Evolutionary conservation across 192 early-diverging fungal species (phyloP), one percentile per base, ranked within the genome.

Genomic region (Coemansia sp.): DNA sequence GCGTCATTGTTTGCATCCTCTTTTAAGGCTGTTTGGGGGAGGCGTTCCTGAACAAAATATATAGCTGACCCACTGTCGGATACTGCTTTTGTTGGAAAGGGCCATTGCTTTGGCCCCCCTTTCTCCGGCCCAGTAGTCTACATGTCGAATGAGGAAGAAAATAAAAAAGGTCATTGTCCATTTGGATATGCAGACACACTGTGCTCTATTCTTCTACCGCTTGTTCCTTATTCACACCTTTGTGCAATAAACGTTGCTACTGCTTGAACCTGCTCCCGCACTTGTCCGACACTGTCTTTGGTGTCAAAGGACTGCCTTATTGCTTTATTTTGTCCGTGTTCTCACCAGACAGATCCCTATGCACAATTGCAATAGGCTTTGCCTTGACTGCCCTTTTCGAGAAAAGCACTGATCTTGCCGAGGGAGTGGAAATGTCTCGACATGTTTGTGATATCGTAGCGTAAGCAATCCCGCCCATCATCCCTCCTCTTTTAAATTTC

Each of bases 71-170:
- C 48, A 56, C 32, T 56, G 14, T 56, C 22, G 54, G 34, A 56
- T 56, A 56, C 54, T 56, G 54, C 54, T 36, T 33, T 56, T 35
- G 23, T 56, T 56, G 54, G 29, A 56, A 56, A 56, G 32, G 54
- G 54, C 29, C 53, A n/a, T 29, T 40, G 38, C 20, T 64, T 35
- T 17, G 50, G 35, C 23, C 42, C 45, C 46, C 32, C 56, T 66
- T 66, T 66, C 57, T 66, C 56, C 54, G 14, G 9, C 54, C 34
- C 25, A 4, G 54, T 8, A 5, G 32, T 2, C 54, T 35, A 36
- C 32, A 56, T 15, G 34, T 35, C 9, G 14, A 33, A 34, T 17
- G n/a, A n/a, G n/a, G n/a, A n/a, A n/a, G n/a, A n/a, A n/a, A n/a
- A n/a, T 35, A 3, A 4, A 14, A 15, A 36, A 56, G 4, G 13